Conservation (phyloP, 805 yeast species). For the Candida oleophila region DNA sequence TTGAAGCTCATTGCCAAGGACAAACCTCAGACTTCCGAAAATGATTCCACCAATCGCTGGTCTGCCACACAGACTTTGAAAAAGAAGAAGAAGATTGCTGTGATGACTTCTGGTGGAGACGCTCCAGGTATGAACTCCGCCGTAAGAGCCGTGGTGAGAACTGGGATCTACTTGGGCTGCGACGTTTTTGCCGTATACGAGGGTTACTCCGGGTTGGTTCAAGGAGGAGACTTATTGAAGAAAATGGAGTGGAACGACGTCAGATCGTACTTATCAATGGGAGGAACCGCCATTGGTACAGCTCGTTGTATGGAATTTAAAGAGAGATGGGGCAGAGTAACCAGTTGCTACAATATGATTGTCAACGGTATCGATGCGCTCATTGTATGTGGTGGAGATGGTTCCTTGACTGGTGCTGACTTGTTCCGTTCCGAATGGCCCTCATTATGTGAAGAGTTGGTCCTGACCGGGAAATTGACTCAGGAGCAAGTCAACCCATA, state of each 20-base stretch:
- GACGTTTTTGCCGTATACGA: constrained; percentile 68
- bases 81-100: constrained; percentile 55
- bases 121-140: constrained; percentile 82
- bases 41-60: constrained; percentile 1
- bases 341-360: constrained; percentile 65
- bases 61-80: neutral
- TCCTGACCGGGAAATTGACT: constrained; percentile 44
- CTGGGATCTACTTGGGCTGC: constrained; percentile 65
- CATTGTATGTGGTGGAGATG: constrained; percentile 83
- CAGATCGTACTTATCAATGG: constrained; percentile 64
- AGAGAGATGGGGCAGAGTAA: constrained; percentile 63
- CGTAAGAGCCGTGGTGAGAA: constrained; percentile 69
- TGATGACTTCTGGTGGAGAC: constrained; percentile 82
- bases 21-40: neutral
- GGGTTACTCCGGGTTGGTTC: constrained; percentile 72
- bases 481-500: constrained; percentile 45
- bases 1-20: constrained; percentile 7
- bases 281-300: constrained; percentile 80
- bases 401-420: constrained; percentile 81
- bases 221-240: constrained; percentile 59
- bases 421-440: constrained; percentile 79
- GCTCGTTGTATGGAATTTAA: constrained; percentile 70
- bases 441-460: constrained; percentile 58
- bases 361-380: constrained; percentile 73
- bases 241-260: constrained; percentile 75